Conservation (phyloP, 2,329 filamentous ascomycete species). For the Colletotrichum sp. region DNA sequence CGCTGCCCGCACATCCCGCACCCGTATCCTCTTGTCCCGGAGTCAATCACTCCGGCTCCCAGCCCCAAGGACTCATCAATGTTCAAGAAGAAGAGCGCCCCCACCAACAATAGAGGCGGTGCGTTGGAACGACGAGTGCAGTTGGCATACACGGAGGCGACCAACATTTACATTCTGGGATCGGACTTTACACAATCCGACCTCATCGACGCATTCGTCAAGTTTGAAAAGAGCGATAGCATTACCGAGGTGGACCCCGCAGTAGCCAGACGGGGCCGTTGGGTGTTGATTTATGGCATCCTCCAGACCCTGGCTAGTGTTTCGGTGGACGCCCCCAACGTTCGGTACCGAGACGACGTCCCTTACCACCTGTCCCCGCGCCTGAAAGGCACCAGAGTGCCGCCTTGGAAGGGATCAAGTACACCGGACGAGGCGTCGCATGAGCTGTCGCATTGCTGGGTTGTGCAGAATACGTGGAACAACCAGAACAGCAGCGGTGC, state of each 20-base stretch:
- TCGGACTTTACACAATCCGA: conserved; percentile 58
- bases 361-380: conserved; percentile 62
- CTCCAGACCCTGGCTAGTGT: conserved; percentile 65
- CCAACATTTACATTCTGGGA: conserved; percentile 62
- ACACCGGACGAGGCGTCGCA: conserved; percentile 45
- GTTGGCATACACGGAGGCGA: conserved; percentile 64
- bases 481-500: conserved; percentile 28
- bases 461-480: conserved; percentile 46
- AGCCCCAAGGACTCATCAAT: conserved; percentile 30
- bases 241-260: conserved; percentile 57
- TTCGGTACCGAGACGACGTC: conserved; percentile 58
- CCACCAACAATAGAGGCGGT: conserved; percentile 25
- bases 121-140: conserved; percentile 55
- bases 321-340: conserved; percentile 60
- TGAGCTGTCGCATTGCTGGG: conserved; percentile 60
- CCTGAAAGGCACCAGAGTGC: conserved; percentile 54
- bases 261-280: conserved; percentile 62
- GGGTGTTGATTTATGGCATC: conserved; percentile 66
- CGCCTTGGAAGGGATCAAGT: conserved; percentile 56
- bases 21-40: conserved; percentile 69
- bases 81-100: conserved; percentile 35
- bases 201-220: conserved; percentile 59
- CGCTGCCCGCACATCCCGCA: conserved; percentile 71
- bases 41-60: conserved; percentile 44
- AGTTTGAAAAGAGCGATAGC: conserved; percentile 61